Evolutionary conservation across 1,284 basidiomycete species (phyloP).

Genomic region (Boletellus deceptivus): DNA sequence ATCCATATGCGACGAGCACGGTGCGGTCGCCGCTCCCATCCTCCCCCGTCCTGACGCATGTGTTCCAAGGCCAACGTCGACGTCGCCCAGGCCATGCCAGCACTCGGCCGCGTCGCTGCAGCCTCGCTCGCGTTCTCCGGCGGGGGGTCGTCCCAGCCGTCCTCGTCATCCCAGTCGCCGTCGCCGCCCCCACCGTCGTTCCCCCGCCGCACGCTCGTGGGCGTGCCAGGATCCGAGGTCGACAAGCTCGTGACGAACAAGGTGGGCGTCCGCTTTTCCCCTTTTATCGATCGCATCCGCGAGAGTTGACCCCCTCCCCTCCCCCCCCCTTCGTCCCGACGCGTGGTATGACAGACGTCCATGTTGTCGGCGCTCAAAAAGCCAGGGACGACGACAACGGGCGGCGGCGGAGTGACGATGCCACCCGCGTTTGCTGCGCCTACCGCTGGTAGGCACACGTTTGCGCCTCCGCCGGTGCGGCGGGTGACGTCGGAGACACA

Average conservation of each 20-base stretch:
- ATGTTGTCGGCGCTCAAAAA: constrained; percentile 25
- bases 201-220: constrained; percentile 34
- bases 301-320: too few relatives aligned
- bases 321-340: too few relatives aligned
- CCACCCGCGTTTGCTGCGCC: constrained; percentile 49
- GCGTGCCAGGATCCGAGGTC: constrained; percentile 19
- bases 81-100: constrained; percentile 32
- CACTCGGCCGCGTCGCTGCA: constrained; percentile 47
- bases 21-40: constrained; percentile 10
- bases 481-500: constrained; percentile 33
- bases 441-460: constrained; percentile 41
- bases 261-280: constrained; percentile 8
- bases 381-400: constrained; percentile 18
- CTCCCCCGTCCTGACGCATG: too few relatives aligned
- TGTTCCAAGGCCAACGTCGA: constrained; percentile 25
- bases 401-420: constrained; percentile 31
- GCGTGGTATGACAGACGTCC: neutral
- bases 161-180: constrained; percentile 11
- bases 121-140: constrained; percentile 44
- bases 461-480: constrained; percentile 55
- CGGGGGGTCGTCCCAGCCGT: neutral
- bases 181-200: constrained; percentile 35
- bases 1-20: constrained; percentile 28
- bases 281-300: neutral
- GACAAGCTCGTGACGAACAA: constrained; percentile 30